Percentiles rank a stretch among this genome's conserved stretches.
Evolutionary conservation across 2,329 filamentous ascomycete species (phyloP).

Genomic region (Penicillium sp.): DNA sequence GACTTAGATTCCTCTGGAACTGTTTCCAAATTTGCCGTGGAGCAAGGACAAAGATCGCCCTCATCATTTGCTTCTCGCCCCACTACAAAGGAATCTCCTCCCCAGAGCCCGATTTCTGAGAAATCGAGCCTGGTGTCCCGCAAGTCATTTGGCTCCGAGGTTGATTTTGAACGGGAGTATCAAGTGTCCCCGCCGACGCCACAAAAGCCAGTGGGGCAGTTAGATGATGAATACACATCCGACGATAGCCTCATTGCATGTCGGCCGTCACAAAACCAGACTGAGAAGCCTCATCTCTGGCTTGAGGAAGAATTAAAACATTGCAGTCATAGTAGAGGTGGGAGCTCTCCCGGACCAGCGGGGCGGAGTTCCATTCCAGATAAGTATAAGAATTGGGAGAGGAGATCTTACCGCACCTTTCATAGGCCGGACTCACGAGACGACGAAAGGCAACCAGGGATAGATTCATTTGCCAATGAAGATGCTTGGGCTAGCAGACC

Average conservation of each 20-base stretch:
- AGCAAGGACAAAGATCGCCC: conserved; percentile 32
- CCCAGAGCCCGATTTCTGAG: too few relatives aligned
- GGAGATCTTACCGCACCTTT: too few relatives aligned
- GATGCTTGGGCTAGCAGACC: conserved; percentile 98
- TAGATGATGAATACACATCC: conserved; percentile 77
- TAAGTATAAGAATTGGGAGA: too few relatives aligned
- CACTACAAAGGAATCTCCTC: too few relatives aligned
- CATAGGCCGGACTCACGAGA: conserved; percentile 30
- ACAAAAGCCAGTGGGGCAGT: conserved; percentile 64
- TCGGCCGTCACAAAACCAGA: conserved; percentile 59
- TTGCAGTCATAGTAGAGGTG: too few relatives aligned
- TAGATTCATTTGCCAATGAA: conserved; percentile 89
- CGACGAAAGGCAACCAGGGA: conserved; percentile 63
- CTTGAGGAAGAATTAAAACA: conserved; percentile 59
- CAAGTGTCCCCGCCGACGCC: conserved; percentile 68
- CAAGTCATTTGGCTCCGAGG: conserved; percentile 72
- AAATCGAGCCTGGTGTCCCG: too few relatives aligned
- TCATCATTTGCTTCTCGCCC: too few relatives aligned
- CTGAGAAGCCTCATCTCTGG: too few relatives aligned
- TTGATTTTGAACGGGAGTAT: conserved; percentile 80
- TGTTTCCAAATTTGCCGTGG: conserved; percentile 22
- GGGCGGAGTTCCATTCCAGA: too few relatives aligned
- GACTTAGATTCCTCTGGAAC: conserved; percentile 31
- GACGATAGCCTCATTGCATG: conserved; percentile 88
- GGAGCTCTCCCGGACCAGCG: too few relatives aligned